Evolutionary conservation across 108 stramenopile genomes (phyloP), one percentile per base, ranked within the genome.

Genomic region (Cylindrotheca closterium): DNA sequence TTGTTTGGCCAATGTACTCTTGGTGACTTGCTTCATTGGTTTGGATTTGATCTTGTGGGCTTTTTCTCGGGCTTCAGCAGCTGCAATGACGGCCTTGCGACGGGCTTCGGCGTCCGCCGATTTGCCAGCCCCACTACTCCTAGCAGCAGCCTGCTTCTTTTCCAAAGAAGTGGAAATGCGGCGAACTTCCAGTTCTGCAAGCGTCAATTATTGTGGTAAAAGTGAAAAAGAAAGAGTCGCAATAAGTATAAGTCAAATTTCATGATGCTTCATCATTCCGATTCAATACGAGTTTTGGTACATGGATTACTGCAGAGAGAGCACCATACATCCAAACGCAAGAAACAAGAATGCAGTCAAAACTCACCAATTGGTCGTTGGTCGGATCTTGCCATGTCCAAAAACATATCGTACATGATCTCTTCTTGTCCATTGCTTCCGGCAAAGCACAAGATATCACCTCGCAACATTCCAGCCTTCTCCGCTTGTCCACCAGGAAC

Each of bases 81-180:
- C 91, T 0, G 91, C 91, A 67, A 93, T 89, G 47, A 93, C 71
- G 15, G 91, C 91, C 58, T 88, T 82, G 42, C 85, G 79, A 2
- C 85, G 77, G 1, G 78, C 69, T 28, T 70, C 60, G 12, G 86
- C 79, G 50, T 84, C 83, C 0, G 88, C 88, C 19, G 81, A 85
- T 48, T 37, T 59, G 8, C 45, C 63, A 18, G 30, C 59, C 10
- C 19, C 10, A 5, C 55, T 23, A 17, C 25, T 24, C 45, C 0
- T 21, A 46, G 4, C 50, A 33, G 3, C 32, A 7, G 22, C 55
- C 25, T 19, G 60, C 30, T 33, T 47, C 19, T 0, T 34, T 53
- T 42, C 37, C 37, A 42, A 15, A 10, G 15, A 15, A 22, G 47
- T 42, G n/a, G 55, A 30, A 46, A 60, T 65, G 10, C 66, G 65